Evolutionary conservation across 805 yeast genomes (phyloP), one percentile per base, ranked within the genome.

Genomic region (Nakazawaea ernobii): DNA sequence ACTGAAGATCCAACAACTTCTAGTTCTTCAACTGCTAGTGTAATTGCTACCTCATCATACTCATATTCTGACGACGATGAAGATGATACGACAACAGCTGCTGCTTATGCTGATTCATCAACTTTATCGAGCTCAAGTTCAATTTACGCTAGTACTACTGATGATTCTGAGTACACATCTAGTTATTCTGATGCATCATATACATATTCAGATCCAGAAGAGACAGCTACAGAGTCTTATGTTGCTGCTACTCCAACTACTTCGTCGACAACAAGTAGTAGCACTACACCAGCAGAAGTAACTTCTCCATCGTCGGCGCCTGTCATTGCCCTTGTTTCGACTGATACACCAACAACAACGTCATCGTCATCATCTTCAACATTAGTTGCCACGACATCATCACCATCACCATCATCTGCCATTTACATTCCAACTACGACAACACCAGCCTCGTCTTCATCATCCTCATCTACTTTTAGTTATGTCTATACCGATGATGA

Each of bases 111-210:
- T 11, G 45, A 35, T 27, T n/a, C 45, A 14, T 8, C 33, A 28
- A 35, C 30, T 27, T n/a, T 27, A n/a, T 17, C 40, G n/a, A 17
- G 42, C 8, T 13, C 45, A n/a, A 37, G 44, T 28, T 20, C 50
- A 30, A 10, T 45, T n/a, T 30, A 48, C 6, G 15, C 41, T 35
- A 33, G 32, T 10, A 20, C 2, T 35, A 17, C 36, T 8, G 29
- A 28, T 30, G 32, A 42, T 26, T 43, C 17, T 29, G 14, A 27
- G n/a, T 17, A 6, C 29, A 13, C 35, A 10, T 39, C 29, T 13
- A 20, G 32, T 32, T 14, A 37, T 27, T 8, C 40, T 13, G 32
- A 42, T 42, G 6, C 29, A 6, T 9, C 38, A 15, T 17, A 37
- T 17, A 39, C 41, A 14, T 15, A 29, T 35, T 17, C 44, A 13